Conservation (phyloP, 2,329 filamentous ascomycete species). For the Xylaria hypoxylon region DNA sequence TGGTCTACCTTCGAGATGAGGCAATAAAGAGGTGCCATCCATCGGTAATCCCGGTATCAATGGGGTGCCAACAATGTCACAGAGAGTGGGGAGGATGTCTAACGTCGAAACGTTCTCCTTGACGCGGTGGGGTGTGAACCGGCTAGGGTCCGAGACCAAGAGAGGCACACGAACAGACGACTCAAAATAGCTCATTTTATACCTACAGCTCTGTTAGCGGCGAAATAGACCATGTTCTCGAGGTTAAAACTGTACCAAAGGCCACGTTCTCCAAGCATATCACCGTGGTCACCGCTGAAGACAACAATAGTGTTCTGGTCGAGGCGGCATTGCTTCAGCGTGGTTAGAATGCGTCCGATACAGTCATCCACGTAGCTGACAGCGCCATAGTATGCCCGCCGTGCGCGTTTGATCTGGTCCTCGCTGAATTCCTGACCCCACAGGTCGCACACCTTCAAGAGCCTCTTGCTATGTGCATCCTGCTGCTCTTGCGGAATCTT, state of each 20-base stretch:
- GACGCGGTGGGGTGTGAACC: constrained; percentile 80
- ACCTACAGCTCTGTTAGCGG: constrained; percentile 51
- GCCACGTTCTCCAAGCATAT: constrained; percentile 93
- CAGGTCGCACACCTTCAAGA: constrained; percentile 87
- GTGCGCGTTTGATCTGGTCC: constrained; percentile 86
- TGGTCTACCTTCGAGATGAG: constrained; percentile 75
- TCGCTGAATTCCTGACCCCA: constrained; percentile 86
- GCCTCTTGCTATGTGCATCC: constrained; percentile 86
- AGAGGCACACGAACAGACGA: constrained; percentile 89
- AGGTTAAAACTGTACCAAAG: constrained; percentile 69
- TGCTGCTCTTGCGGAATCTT: constrained; percentile 82
- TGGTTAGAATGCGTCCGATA: constrained; percentile 82
- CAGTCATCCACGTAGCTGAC: constrained; percentile 96
- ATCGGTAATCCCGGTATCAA: constrained; percentile 79
- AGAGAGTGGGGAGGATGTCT: constrained; percentile 89
- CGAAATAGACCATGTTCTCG: not conserved
- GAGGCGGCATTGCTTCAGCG: constrained; percentile 81
- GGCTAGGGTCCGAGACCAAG: constrained; percentile 82
- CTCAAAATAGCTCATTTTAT: constrained; percentile 99
- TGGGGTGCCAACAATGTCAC: constrained; percentile 80
- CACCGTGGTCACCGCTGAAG: constrained; percentile 93
- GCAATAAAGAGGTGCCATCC: constrained; percentile 84
- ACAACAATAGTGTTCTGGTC: constrained; percentile 90
- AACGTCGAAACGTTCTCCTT: constrained; percentile 89
- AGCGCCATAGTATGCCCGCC: constrained; percentile 90